These are phyloP conservation scores for Hemisphaericaspora nanyangensis DNA, from an alignment of 805 yeast species.

Conservation along the genomic window DNA sequence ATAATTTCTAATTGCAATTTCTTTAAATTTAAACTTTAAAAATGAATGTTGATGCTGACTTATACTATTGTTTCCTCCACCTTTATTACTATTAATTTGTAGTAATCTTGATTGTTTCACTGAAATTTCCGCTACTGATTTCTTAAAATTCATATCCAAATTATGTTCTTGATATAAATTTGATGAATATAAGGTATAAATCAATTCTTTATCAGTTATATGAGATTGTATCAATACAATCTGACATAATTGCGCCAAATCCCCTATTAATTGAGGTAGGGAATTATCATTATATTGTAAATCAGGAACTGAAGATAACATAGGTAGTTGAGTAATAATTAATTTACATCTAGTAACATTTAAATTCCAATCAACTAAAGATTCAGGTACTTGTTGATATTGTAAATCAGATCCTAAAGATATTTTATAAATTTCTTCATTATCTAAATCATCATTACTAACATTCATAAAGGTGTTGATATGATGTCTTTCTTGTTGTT, in stretches of 20 bases:
- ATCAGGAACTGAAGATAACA: conserved; percentile 34
- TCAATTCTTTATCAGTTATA: conserved; percentile 41
- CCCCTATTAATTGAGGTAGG: conserved; percentile 40
- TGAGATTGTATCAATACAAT: conserved; percentile 37
- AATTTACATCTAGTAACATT: conserved; percentile 48
- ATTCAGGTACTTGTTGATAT: conserved; percentile 38
- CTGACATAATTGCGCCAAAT: conserved; percentile 38
- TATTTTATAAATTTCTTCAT: conserved; percentile 30
- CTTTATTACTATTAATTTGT: conserved; percentile 30
- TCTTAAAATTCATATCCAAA: conserved; percentile 41
- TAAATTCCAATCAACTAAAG: conserved; percentile 49
- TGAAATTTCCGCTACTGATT: conserved; percentile 46
- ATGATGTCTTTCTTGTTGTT: conserved; percentile 4
- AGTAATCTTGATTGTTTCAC: conserved; percentile 43
- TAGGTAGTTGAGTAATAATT: conserved; percentile 37
- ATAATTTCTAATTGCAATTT: conserved; percentile 47
- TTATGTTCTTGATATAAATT: conserved; percentile 48
- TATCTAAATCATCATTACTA: conserved; percentile 13
- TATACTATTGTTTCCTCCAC: no score
- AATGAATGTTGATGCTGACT: conserved; percentile 21
- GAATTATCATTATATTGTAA: conserved; percentile 28
- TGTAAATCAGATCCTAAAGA: conserved; percentile 37
- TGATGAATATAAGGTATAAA: conserved; percentile 36
- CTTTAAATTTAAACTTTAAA: conserved; percentile 36
- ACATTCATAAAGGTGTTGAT: conserved; percentile 2